phyloP scores from a whole-genome alignment of 768 basidiomycete species.

The Cystofilobasidium ferigula region DNA sequence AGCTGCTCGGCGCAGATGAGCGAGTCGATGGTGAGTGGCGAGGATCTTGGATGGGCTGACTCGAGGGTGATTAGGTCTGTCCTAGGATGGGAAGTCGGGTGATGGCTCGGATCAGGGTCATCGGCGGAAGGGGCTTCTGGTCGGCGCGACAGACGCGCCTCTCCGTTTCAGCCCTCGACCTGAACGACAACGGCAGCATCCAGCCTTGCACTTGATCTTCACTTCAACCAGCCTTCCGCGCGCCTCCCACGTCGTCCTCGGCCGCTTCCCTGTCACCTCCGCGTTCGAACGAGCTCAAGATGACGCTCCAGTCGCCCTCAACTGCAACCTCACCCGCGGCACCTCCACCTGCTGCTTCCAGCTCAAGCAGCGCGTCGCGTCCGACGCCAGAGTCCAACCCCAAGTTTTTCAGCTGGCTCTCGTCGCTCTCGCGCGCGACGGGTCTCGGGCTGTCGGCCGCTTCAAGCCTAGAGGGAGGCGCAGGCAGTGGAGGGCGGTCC shows the following conservation, averaged over 20 bases:
- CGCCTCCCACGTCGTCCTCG: background rate
- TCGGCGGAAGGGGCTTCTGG: too few relatives aligned
- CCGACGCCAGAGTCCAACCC: conserved; percentile 8
- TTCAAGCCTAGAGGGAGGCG: background rate
- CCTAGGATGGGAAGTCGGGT: too few relatives aligned
- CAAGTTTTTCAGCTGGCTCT: conserved; percentile 11
- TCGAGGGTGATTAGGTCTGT: too few relatives aligned
- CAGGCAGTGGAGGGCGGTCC: background rate
- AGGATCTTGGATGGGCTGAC: too few relatives aligned
- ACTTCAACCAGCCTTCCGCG: background rate
- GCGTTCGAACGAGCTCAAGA: too few relatives aligned
- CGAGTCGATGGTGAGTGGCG: too few relatives aligned
- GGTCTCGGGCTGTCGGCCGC: conserved; percentile 7
- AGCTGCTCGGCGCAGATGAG: too few relatives aligned
- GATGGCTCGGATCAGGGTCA: too few relatives aligned
- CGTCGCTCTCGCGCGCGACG: conserved; percentile 6
- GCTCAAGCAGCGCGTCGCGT: background rate
- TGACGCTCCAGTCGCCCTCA: background rate
- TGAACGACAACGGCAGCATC: too few relatives aligned
- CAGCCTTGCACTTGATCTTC: too few relatives aligned
- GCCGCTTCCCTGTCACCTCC: background rate
- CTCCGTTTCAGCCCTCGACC: too few relatives aligned
- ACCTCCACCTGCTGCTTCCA: background rate
- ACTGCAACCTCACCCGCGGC: background rate
- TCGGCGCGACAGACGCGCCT: too few relatives aligned